phyloP scores from a whole-genome alignment of 805 yeast genomes.

The Cyberlindnera samutprakarnensis region DNA sequence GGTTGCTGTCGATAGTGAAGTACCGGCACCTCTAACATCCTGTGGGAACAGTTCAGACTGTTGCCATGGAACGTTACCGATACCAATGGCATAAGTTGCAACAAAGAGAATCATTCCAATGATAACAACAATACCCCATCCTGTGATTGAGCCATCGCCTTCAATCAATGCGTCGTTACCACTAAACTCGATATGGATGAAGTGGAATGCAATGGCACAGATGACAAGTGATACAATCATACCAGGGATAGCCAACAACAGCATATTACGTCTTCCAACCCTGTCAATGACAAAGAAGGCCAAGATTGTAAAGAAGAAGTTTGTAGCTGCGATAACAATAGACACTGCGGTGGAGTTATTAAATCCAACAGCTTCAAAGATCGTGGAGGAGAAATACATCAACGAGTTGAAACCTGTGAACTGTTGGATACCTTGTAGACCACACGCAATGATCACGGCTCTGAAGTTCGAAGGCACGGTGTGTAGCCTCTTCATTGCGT shows the following conservation, averaged over 20 bases:
- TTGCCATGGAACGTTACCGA: constrained; percentile 98
- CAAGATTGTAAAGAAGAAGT: constrained; percentile 77
- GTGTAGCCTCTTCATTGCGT: constrained; percentile 58
- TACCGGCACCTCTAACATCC: constrained; percentile 86
- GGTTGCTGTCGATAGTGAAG: constrained; percentile 83
- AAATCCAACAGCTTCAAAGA: constrained; percentile 88
- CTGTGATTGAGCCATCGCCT: constrained; percentile 35
- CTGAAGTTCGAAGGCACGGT: constrained; percentile 72
- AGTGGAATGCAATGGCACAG: constrained; percentile 90
- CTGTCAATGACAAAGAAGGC: constrained; percentile 84
- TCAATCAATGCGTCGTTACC: constrained; percentile 35
- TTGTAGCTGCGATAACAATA: constrained; percentile 88
- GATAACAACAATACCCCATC: constrained; percentile 87
- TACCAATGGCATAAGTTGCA: constrained; percentile 88
- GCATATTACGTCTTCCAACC: constrained; percentile 81
- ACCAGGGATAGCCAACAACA: constrained; percentile 75
- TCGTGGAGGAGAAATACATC: constrained; percentile 91
- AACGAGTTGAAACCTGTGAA: constrained; percentile 94
- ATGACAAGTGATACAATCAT: constrained; percentile 72
- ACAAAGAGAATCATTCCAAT: constrained; percentile 81
- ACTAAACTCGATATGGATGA: constrained; percentile 53
- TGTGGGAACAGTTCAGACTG: constrained; percentile 94
- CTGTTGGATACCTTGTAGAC: constrained; percentile 93
- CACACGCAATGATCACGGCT: constrained; percentile 86
- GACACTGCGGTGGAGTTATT: constrained; percentile 90